Evolutionary conservation across 2,329 filamentous ascomycete species (phyloP), one percentile per base, ranked within the genome.

Genomic region (Tolypocladium album): DNA sequence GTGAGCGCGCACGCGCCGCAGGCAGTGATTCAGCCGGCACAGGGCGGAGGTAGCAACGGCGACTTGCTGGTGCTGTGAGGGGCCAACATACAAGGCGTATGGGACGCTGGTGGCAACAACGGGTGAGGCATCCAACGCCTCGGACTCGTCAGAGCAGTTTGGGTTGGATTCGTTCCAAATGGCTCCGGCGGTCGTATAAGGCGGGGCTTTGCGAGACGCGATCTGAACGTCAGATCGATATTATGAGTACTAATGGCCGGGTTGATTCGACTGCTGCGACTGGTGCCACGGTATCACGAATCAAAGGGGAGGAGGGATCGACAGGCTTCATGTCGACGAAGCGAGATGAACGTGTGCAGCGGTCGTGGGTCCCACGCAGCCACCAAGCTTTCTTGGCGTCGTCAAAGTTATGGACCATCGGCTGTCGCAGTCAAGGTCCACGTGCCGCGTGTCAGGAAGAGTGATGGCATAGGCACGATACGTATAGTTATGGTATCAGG

Each of bases 1-100:
- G 91, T 95, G 56, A 95, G 88, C 71, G 90, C 93, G 69, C 90
- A 90, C 67, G 86, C 87, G 61, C 87, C 88, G 52, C 85, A 95
- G 73, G 86, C 89, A 63, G 83, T 88, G 43, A 87, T 91, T 69
- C 87, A 89, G 70, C 87, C 87, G 15, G 82, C 84, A 31, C 82
- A 83, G 64, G 86, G 84, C 55, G 80, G 79, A 31, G 82, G 81
- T 12, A 82, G 80, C 64, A 90, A 89, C 65, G 87, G 87, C 9
- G 89, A 92, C 76, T 76, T 92, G 72, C 75, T 92, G 68, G 78
- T 87, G 71, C 76, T 89, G 68, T 89, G 77, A 68, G 61, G 20
- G 34, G 13, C 7, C 56, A 39, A n/a, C 15, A 34, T 4, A 50
- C 8, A 31, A 31, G 27, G 27, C 27, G 27, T 5, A 31, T 31